phyloP scores from a whole-genome alignment of 2,329 filamentous ascomycete species.

The Hypoxylon sp. region DNA sequence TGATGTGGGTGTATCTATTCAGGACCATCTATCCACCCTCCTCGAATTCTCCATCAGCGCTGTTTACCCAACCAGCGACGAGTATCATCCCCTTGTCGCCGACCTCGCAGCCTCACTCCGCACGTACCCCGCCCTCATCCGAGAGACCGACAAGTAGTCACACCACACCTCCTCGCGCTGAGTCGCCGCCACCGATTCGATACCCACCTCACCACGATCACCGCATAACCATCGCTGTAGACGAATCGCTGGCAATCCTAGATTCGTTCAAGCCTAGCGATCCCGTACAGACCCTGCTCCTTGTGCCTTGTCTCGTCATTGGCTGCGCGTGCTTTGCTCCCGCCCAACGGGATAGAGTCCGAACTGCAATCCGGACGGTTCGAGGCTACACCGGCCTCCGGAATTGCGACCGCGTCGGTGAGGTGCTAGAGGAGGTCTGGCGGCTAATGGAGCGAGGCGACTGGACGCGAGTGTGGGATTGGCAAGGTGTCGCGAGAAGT shows the following conservation, averaged over 20 bases:
- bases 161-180: slow-evolving; percentile 38
- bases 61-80: slow-evolving; percentile 34
- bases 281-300: slow-evolving; percentile 70
- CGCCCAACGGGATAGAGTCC: slow-evolving; percentile 67
- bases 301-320: slow-evolving; percentile 73
- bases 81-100: slow-evolving; percentile 46
- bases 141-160: slow-evolving; percentile 43
- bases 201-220: slow-evolving; percentile 66
- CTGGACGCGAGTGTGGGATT: slow-evolving; percentile 74
- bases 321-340: slow-evolving; percentile 72
- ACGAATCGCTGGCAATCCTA: slow-evolving; percentile 69
- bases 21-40: slow-evolving; percentile 72
- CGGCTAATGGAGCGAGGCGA: slow-evolving; percentile 70
- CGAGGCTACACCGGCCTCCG: slow-evolving; percentile 72
- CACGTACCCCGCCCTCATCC: slow-evolving; percentile 41
- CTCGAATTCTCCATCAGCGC: slow-evolving; percentile 40
- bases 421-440: slow-evolving; percentile 73
- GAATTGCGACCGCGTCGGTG: slow-evolving; percentile 68
- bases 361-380: slow-evolving; percentile 65
- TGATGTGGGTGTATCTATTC: slow-evolving; percentile 76
- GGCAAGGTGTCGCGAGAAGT: slow-evolving; percentile 69
- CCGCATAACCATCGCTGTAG: slow-evolving; percentile 68
- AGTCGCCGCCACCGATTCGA: slow-evolving; percentile 64
- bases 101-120: slow-evolving; percentile 45
- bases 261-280: slow-evolving; percentile 71